A percentile compares a stretch with the other conserved stretches of the same genome.
Evolutionary conservation across 257 asterid genomes (phyloP).

Genomic region (Asclepias syriaca): DNA sequence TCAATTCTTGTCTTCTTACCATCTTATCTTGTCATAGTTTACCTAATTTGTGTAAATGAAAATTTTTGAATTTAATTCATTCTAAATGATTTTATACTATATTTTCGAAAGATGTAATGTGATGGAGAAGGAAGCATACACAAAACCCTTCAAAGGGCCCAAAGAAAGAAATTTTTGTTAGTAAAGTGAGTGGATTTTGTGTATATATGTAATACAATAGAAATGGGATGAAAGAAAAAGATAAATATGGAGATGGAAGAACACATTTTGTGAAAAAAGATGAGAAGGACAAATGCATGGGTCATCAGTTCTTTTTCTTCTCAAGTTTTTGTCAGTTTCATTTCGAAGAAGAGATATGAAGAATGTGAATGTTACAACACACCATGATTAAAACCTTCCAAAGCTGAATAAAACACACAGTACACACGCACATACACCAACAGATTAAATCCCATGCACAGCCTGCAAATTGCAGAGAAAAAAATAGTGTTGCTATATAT

Average conservation of each 20-base stretch:
- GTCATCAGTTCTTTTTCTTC: not conserved
- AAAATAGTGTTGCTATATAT: not conserved
- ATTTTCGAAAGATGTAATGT: not conserved
- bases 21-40: no score
- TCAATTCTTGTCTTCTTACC: no score
- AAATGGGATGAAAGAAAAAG: no score
- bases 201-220: no score
- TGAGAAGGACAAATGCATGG: conserved; percentile 42
- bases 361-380: conserved; percentile 37
- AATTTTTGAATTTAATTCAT: no score
- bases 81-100: no score
- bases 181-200: conserved; percentile 6
- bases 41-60: no score
- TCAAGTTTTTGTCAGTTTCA: conserved; percentile 25
- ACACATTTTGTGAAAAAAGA: not conserved
- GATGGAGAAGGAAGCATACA: conserved; percentile 9
- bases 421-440: not conserved
- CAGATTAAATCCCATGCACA: not conserved
- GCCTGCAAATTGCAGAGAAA: conserved; percentile 7
- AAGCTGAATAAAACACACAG: not conserved
- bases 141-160: conserved; percentile 16
- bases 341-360: conserved; percentile 13
- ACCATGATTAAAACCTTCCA: not conserved
- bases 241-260: no score
- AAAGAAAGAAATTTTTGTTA: conserved; percentile 26